Base-by-base conservation (phyloP, 768 basidiomycete species). In the Suillus ampliporus region DNA sequence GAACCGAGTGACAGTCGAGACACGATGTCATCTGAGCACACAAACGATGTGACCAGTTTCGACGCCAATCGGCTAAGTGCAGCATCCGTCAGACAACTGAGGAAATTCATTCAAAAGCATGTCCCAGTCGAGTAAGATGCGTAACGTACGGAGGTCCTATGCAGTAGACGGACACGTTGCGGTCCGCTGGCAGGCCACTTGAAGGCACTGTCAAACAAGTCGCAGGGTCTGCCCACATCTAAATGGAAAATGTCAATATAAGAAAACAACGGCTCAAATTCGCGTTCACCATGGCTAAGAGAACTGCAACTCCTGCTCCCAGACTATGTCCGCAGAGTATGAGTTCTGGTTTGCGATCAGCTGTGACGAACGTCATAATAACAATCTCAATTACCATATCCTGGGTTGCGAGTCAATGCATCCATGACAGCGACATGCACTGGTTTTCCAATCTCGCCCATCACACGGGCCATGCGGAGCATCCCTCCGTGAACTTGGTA, bases 211-310 rank as follows among this genome's bases (percentile, higher is more conserved):
- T 95, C 46, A 89, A 79, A 65, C 92, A 92, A 2, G 89, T 94
- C 65, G 78, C 82, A 21, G 91, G 90, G 71, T 93, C 90, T 1
- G 92, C 90, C 92, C 92, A 95, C 85, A 91, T 89, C 92, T 93
- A 64, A 47, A 47, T 52, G 65, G 23, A 34, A n/a, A 28, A 43
- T 59, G 52, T 44, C 43, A 28, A 35, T 46, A 15, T 19, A 11
- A 38, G 19, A 1, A n/a, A 26, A 62, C 47, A 37, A 28, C 8
- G 14, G 35, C 40, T 7, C 53, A 58, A 28, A 15, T 17, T 46
- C 9, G 51, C 37, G 74, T 86, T 72, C 67, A 90, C 90, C 77
- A 94, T 76, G 48, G 88, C 91, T 46, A 94, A 79, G 31, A 94
- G 78, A 3, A 85, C 84, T 41, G 90, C 91, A 3, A 94, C 90